Conservation (phyloP, 2,329 filamentous ascomycete species). For the Atkinsonella hypoxylon region DNA sequence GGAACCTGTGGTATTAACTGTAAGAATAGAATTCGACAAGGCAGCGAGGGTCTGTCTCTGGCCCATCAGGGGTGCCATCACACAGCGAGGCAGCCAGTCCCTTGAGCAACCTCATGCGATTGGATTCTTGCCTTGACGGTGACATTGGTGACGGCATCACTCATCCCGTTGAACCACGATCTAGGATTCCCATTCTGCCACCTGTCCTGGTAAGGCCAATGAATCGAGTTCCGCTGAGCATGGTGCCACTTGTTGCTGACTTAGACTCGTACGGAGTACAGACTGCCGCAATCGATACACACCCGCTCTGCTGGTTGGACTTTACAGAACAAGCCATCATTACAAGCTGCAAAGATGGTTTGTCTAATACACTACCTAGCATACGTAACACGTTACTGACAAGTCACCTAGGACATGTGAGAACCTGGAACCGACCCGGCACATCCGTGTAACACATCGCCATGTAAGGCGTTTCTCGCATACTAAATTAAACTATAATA, state of each 20-base stretch:
- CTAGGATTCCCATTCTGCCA: constrained; percentile 73
- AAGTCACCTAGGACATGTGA: constrained; percentile 50
- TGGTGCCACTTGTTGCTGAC: too few relatives aligned
- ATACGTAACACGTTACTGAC: constrained; percentile 9
- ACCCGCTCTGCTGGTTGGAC: constrained; percentile 81
- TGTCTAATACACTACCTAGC: constrained; percentile 21
- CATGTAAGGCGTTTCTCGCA: too few relatives aligned
- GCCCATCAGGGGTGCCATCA: constrained; percentile 33
- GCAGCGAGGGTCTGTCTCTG: constrained; percentile 42
- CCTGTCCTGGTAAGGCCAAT: constrained; percentile 66
- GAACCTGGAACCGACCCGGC: constrained; percentile 58
- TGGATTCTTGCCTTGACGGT: constrained; percentile 54
- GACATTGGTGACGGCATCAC: constrained; percentile 46
- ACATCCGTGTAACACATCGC: not conserved
- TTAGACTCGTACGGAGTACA: constrained; percentile 35
- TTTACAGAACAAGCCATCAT: constrained; percentile 91
- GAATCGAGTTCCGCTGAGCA: not conserved
- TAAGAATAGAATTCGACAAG: constrained; percentile 12
- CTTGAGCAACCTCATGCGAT: constrained; percentile 47
- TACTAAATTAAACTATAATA: too few relatives aligned
- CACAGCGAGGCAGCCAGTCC: constrained; percentile 53
- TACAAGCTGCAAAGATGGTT: constrained; percentile 83
- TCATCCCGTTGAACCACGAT: constrained; percentile 76
- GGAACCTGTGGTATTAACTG: not conserved
- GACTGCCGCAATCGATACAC: constrained; percentile 73